These are phyloP conservation scores for Limonium bicolor DNA, from an alignment of 148 eudicot species.

Conservation along the genomic window DNA sequence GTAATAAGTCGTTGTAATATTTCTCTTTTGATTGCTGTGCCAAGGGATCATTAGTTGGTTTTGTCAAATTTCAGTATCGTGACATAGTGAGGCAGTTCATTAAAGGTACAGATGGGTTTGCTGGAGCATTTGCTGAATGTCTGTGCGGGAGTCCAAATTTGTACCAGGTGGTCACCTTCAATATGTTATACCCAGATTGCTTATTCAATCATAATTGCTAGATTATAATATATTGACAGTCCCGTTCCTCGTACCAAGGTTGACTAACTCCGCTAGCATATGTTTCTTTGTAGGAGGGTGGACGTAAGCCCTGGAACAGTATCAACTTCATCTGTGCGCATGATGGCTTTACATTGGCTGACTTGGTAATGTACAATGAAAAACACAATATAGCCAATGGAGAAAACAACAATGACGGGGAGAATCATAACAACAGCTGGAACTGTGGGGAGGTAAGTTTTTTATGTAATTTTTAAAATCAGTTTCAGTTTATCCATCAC, in stretches of 20 bases:
- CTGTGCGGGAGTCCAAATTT: conserved; percentile 93
- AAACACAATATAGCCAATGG: conserved; percentile 94
- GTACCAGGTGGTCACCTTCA: conserved; percentile 45
- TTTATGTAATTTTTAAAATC: neutral
- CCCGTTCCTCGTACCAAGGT: too few relatives aligned
- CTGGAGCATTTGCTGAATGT: conserved; percentile 98
- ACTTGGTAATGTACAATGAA: conserved; percentile 75
- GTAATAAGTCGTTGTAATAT: too few relatives aligned
- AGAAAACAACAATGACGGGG: conserved; percentile 96
- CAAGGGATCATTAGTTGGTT: too few relatives aligned
- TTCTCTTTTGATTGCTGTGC: too few relatives aligned
- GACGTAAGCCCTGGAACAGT: conserved; percentile 98
- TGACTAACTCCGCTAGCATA: too few relatives aligned
- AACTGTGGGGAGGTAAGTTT: conserved; percentile 79
- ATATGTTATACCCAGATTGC: neutral
- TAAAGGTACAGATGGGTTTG: conserved; percentile 93
- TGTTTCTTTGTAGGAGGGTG: conserved; percentile 47
- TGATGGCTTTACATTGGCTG: conserved; percentile 95
- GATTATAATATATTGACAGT: too few relatives aligned
- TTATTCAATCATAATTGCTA: too few relatives aligned
- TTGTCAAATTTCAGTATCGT: conserved; percentile 53
- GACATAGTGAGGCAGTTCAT: conserved; percentile 81
- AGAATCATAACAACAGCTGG: conserved; percentile 96
- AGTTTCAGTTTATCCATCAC: neutral
- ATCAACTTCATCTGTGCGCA: conserved; percentile 87